Evolutionary conservation across 2,329 filamentous ascomycete genomes (phyloP), one percentile per base, ranked within the genome.

Genomic region (Magnaporthales sp.): DNA sequence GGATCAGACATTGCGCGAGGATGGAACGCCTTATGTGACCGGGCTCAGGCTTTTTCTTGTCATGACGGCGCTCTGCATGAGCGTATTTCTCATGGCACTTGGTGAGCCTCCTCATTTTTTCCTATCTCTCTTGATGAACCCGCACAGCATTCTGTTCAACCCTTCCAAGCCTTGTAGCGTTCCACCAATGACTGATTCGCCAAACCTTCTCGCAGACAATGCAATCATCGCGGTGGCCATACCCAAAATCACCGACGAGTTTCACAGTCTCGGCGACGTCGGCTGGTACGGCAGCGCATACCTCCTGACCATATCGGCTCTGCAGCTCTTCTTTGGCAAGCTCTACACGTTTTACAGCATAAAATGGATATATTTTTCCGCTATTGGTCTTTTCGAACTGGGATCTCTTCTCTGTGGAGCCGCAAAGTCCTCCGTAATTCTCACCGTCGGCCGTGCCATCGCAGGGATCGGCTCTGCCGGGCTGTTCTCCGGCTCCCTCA

Each of bases 81-180:
- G 75, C 58, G 79, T 82, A 8, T 81, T 82, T 67, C 73, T 80
- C 54, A 77, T 81, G 73, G 79, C 79, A 3, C 72, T 82, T 15
- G 64, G 64, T 66, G 13, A 8, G 64, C 22, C 24, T 7, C 26
- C n/a, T 24, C 13, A 22, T n/a, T 9, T 30, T 9, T 19, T 63
- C 22, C n/a, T n/a, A n/a, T n/a, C n/a, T n/a, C n/a, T n/a, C n/a
- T n/a, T n/a, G n/a, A n/a, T n/a, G n/a, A n/a, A n/a, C n/a, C n/a
- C n/a, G n/a, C n/a, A n/a, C n/a, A n/a, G n/a, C n/a, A n/a, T n/a
- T n/a, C n/a, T n/a, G n/a, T n/a, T n/a, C n/a, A n/a, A n/a, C n/a
- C n/a, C n/a, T n/a, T n/a, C n/a, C n/a, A n/a, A n/a, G n/a, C n/a
- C n/a, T n/a, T n/a, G n/a, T n/a, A n/a, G n/a, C n/a, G n/a, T n/a